Evolutionary conservation across 2,329 filamentous ascomycete species (phyloP), one percentile per base, ranked within the genome.

Genomic region (Coniochaeta sp.): DNA sequence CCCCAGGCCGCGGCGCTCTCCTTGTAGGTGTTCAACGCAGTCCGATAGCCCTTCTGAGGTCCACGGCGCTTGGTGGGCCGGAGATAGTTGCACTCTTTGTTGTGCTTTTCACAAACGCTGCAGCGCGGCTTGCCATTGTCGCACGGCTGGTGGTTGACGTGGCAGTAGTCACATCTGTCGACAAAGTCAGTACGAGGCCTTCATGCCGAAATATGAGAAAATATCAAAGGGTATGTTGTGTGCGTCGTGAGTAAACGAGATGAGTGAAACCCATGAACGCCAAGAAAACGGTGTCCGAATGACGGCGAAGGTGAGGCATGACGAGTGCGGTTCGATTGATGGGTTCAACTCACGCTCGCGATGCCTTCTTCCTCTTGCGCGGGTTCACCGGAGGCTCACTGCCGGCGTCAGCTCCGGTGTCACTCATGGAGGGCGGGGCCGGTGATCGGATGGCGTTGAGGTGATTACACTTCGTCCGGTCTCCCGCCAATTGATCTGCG

Each of bases 91-190:
- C 73, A 75, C 0, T 70, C 67, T 65, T 74, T 74, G 62, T 72
- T 72, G 61, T 75, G 72, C 60, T 70, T 68, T 58, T 74, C 73
- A 58, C 77, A 79, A 47, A 79, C 77, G 64, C 75, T 72, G 64
- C 77, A 79, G 54, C 76, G 73, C n/a, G 77, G 77, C 52, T 71
- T 68, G 56, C 74, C 75, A 62, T 79, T 79, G 67, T 79, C 77
- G 66, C 77, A 79, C 6, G 77, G 76, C 67, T 79, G 76, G 62
- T 79, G 77, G 65, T 79, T 77, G 58, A 75, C 73, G 62, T 79
- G 77, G 62, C 76, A 79, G 55, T 76, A 77, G 68, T 79, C 77
- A 67, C 76, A 79, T 58, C 77, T 79, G 60, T 58, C 63, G 54
- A 26, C 34, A 14, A 22, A 2, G 19, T 47, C 16, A 62, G 57